These are phyloP conservation scores for Ascocoryne sarcoides DNA, from an alignment of 2,329 filamentous ascomycete species.

Conservation along the genomic window DNA sequence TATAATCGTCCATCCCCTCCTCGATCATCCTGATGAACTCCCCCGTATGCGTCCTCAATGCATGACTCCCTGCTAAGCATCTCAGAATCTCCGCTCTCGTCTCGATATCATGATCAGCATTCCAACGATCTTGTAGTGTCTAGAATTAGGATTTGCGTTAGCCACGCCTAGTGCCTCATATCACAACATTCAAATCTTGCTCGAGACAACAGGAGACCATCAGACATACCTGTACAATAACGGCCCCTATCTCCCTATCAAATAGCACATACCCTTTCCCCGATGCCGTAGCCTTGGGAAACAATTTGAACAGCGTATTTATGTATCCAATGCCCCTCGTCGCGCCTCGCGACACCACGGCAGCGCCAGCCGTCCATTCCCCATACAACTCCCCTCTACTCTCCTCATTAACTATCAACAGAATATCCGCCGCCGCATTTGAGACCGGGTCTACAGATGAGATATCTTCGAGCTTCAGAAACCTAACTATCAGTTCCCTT, in stretches of 20 bases:
- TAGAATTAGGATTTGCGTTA: constrained; percentile 19
- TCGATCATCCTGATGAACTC: constrained; percentile 30
- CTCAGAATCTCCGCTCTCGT: constrained; percentile 47
- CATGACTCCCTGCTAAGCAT: constrained; percentile 40
- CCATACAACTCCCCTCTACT: constrained; percentile 33
- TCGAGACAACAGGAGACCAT: no score
- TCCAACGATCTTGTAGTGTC: constrained; percentile 45
- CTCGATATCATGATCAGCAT: constrained; percentile 35
- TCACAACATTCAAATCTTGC: no score
- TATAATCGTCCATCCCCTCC: constrained; percentile 76
- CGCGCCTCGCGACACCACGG: constrained; percentile 19
- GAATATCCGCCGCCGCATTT: constrained; percentile 40
- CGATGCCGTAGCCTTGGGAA: no score
- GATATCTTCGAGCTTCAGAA: constrained; percentile 35
- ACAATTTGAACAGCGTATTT: constrained; percentile 34
- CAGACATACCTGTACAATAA: no score
- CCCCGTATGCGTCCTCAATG: constrained; percentile 19
- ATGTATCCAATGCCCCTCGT: constrained; percentile 38
- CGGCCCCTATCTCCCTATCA: no score
- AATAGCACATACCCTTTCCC: no score
- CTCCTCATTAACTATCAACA: constrained; percentile 3
- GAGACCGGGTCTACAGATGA: constrained; percentile 43
- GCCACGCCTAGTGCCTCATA: constrained; percentile 1
- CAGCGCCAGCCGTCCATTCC: not conserved
- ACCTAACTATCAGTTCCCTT: constrained; percentile 33